Conservation (phyloP, 139 green algal genomes). For the Picochlorum sp. region DNA sequence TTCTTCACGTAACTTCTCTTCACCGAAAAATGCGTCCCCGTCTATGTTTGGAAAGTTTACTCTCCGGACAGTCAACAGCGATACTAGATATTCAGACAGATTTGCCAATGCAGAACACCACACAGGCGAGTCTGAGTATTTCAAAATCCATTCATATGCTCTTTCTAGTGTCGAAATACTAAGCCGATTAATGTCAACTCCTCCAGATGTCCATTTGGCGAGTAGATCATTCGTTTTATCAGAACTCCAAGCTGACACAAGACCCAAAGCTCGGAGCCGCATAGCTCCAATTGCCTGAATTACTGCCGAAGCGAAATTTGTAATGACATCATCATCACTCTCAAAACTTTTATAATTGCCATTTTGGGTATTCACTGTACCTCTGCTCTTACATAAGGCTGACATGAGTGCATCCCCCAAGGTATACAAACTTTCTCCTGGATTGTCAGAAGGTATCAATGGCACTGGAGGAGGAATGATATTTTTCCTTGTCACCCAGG, state of each 20-base stretch:
- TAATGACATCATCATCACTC: background rate
- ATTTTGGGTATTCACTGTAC: too few relatives aligned
- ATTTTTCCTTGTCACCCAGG: background rate
- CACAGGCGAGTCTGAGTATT: background rate
- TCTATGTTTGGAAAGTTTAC: background rate
- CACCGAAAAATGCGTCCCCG: background rate
- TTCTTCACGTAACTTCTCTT: too few relatives aligned
- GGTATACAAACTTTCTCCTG: background rate
- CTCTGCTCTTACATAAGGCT: background rate
- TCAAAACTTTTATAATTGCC: background rate
- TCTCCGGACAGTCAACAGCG: background rate
- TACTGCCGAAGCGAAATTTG: background rate
- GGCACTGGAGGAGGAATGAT: background rate
- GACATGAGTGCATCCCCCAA: background rate
- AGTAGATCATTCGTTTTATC: background rate
- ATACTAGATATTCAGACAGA: background rate
- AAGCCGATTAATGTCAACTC: background rate
- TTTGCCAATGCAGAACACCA: background rate
- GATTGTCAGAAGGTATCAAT: background rate
- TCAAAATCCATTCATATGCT: background rate
- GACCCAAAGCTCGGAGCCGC: background rate
- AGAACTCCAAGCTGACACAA: background rate
- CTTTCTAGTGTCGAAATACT: background rate
- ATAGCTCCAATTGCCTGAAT: background rate
- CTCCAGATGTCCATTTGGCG: background rate